phyloP scores from a whole-genome alignment of 768 basidiomycete species.

The Tulasnella sp. region DNA sequence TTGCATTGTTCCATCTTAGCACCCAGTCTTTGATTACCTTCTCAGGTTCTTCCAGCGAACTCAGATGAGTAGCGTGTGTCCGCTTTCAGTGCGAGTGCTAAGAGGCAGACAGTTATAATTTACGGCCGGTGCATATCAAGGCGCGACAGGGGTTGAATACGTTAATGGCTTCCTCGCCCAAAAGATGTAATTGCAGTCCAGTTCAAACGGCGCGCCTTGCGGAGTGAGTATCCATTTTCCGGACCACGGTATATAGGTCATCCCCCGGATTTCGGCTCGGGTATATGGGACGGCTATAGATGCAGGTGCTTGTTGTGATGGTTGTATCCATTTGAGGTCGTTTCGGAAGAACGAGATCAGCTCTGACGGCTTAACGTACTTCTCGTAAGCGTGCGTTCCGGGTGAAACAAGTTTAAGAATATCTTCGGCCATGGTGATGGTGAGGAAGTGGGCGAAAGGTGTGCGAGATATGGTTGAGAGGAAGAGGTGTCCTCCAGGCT shows the following conservation, averaged over 20 bases:
- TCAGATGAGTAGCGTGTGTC: no score
- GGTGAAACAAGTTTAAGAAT: slow-evolving; percentile 64
- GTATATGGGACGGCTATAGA: slow-evolving; percentile 43
- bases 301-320: slow-evolving; percentile 26
- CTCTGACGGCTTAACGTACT: slow-evolving; percentile 81
- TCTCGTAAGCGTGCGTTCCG: slow-evolving; percentile 87
- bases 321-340: slow-evolving; percentile 32
- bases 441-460: slow-evolving; percentile 56
- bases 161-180: slow-evolving; percentile 64
- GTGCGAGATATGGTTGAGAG: slow-evolving; percentile 90
- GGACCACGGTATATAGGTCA: slow-evolving; percentile 62
- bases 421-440: slow-evolving; percentile 71
- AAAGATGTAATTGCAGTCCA: slow-evolving; percentile 69
- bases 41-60: no score
- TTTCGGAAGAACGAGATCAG: slow-evolving; percentile 70
- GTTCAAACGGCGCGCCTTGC: slow-evolving; percentile 40
- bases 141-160: no score
- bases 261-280: slow-evolving; percentile 70
- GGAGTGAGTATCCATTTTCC: slow-evolving; percentile 62
- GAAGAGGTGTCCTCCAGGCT: slow-evolving; percentile 96
- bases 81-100: no score
- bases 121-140: no score
- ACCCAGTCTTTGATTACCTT: background rate
- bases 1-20: background rate
- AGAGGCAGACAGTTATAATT: no score